Evolutionary conservation across 306 rosid species (phyloP), one percentile per base, ranked within the genome.

Genomic region (Castanea sativa): DNA sequence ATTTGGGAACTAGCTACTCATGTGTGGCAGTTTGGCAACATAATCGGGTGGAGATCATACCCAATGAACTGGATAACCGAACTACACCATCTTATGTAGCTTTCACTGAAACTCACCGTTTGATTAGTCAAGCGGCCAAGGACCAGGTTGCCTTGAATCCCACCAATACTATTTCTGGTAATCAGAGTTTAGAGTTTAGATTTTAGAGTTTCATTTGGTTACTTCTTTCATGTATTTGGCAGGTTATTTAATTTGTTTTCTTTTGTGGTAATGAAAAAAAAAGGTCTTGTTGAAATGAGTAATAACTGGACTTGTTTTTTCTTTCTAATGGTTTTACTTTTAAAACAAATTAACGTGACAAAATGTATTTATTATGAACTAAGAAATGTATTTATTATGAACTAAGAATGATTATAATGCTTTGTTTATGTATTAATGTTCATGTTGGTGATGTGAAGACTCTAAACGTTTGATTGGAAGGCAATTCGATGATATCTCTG

Each of bases 1-100:
- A 87, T 72, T 14, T 87, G 71, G 91, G 91, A 13, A 87, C 88
- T 0, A 82, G 87, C 0, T 85, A 85, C 25, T 87, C 91, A 0
- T 87, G 88, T 18, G 88, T 85, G 5, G 88, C 87, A 3, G 87
- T 85, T 51, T 87, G 88, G 91, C 88, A 80, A 25, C 83, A 80
- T 25, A 88, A 87, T 67, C 83, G 87, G 25, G 88, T 87, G 14
- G 90, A 87, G 52, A 85, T 87, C 83, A 85, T 87, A 41, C 83
- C 90, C 38, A 82, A 87, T 20, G 88, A 87, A 18, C 88, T 82
- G 25, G 87, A 83, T 71, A 87, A 87, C 73, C 75, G 87, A 21
- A 87, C 85, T 19, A 87, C 87, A 16, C 87, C 90, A 2, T 87
- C 90, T 33, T 87, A 82, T 10, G 88, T 80, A 1, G 85, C 90